Evolutionary conservation across 768 basidiomycete species (phyloP).

Genomic region (Suillus occidentalis): DNA sequence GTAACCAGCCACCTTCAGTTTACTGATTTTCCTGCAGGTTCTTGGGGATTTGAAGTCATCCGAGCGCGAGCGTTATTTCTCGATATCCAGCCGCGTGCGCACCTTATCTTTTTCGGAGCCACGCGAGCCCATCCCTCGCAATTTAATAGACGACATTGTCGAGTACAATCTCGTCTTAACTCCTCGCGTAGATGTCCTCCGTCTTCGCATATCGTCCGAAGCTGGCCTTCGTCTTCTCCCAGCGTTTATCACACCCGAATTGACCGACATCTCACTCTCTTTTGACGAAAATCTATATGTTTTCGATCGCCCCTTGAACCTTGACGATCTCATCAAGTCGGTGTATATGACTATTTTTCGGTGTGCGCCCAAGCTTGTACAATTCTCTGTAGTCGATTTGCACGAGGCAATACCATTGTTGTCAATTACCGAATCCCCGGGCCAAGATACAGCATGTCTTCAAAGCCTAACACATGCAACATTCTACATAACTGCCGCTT

Average conservation of each 20-base stretch:
- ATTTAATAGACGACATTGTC: not conserved
- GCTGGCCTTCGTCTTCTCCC: constrained; percentile 5
- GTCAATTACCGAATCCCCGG: not conserved
- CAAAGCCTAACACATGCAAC: not conserved
- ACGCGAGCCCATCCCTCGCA: not conserved
- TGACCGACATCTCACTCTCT: not conserved
- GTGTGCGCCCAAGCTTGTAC: not conserved
- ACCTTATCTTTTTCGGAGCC: constrained; percentile 1
- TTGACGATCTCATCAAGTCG: not conserved
- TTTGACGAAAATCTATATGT: not conserved
- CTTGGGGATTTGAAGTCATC: not conserved
- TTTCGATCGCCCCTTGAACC: not conserved
- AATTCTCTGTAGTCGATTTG: constrained; percentile 1
- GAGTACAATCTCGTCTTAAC: not conserved
- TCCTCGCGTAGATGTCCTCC: constrained; percentile 1
- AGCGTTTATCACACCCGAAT: not conserved
- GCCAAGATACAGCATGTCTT: not conserved
- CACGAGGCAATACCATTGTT: not conserved
- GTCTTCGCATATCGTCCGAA: not conserved
- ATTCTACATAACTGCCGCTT: not conserved
- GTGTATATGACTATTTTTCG: not conserved
- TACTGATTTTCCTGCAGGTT: not conserved
- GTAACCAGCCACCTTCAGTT: not conserved
- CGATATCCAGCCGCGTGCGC: constrained; percentile 5
- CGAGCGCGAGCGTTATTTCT: not conserved